Evolutionary conservation across 495 filamentous ascomycete species (phyloP), one percentile per base, ranked within the genome.

Genomic region (Delitschia confertaspora): DNA sequence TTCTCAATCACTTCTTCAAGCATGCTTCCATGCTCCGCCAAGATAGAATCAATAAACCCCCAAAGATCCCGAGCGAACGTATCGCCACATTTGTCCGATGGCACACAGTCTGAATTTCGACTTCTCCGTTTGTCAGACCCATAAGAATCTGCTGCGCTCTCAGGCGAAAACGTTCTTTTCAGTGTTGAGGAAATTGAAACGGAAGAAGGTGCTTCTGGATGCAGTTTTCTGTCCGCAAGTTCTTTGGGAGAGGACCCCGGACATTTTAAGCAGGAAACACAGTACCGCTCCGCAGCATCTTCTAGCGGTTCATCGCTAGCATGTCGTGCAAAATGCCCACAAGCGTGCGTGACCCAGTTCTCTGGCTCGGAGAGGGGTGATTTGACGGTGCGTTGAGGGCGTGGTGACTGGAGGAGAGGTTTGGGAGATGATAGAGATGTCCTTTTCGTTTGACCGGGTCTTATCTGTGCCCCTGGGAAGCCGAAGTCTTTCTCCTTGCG

Each of bases 1-100:
- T 59, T 59, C 36, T 45, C 53, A 25, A 63, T 47, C 10, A 60
- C 56, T 8, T 38, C 17, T n/a, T 53, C 27, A 1, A 63, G 37
- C 3, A 47, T 41, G 18, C 53, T 55, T 7, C 25, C n/a, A 25
- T 59, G 58, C 43, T 59, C 50, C 2, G 45, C 26, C 18, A 63
- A 37, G 19, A 60, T 49, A 3, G 47, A 39, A 32, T 63, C 47
- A 14, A 63, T 46, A 14, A 52, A 41, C 9, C 45, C 11, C 10
- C 52, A 52, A 5, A 60, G 39, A 11, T 56, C 53, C 33, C 35
- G 37, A 3, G 57, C 55, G 14, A 59, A 45, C 0, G 49, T 20
- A 29, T 51, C 47, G 33, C 44, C 48, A 38, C 48, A 56, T n/a
- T 16, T 42, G 27, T 43, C 42, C 14, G 47, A 2, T 23, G 46